These are phyloP conservation scores for Populus tomentosa DNA, from an alignment of 441 rosid species.

Conservation along the genomic window DNA sequence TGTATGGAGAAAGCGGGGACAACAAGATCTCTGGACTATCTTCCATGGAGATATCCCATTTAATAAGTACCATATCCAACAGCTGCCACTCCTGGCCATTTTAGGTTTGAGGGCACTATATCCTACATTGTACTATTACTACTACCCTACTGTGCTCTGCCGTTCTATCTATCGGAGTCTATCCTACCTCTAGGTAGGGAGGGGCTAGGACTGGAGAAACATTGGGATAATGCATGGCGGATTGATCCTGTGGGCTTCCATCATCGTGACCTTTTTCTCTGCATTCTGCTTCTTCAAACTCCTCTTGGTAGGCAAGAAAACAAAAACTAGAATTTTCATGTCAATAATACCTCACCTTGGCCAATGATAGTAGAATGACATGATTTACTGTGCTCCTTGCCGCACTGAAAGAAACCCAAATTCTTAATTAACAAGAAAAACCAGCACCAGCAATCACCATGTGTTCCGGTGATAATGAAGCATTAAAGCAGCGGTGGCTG, in stretches of 20 bases:
- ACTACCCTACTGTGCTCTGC: not conserved
- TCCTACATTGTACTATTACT: not conserved
- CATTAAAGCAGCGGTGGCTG: not conserved
- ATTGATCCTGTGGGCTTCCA: too few relatives aligned
- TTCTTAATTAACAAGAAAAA: not conserved
- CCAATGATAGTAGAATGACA: not conserved
- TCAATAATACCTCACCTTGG: too few relatives aligned
- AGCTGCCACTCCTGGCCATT: not conserved
- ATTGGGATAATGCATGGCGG: not conserved
- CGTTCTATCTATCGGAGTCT: not conserved
- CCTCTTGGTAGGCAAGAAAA: not conserved
- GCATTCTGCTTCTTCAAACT: not conserved
- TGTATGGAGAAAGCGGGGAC: conserved; percentile 29
- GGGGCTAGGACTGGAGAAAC: not conserved
- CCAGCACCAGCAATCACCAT: not conserved
- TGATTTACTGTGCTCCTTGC: not conserved
- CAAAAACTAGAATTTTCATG: not conserved
- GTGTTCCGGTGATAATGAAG: not conserved
- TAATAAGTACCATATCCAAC: conserved; percentile 6
- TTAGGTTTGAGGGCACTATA: conserved; percentile 10
- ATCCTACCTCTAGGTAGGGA: not conserved
- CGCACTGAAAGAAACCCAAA: not conserved
- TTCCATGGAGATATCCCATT: conserved; percentile 19
- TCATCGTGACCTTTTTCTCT: too few relatives aligned
- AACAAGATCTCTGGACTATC: conserved; percentile 25